Evolutionary conservation across 768 basidiomycete species (phyloP).

Genomic region (Cyathus striatus): DNA sequence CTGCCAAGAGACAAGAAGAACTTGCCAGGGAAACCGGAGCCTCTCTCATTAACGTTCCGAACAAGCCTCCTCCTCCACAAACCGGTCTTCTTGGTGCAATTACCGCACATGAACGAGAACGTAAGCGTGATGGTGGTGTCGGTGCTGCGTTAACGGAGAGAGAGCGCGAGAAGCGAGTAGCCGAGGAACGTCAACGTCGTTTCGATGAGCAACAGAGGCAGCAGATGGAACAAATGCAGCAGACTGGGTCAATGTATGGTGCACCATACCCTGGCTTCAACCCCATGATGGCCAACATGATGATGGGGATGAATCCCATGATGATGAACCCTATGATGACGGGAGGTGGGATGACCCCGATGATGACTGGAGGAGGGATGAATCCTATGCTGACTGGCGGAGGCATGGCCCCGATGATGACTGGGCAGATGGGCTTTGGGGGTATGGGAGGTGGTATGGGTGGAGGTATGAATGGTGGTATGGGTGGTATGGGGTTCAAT

Average conservation of each 20-base stretch:
- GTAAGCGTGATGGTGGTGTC: slow-evolving; percentile 91
- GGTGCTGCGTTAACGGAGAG: slow-evolving; percentile 94
- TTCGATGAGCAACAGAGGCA: slow-evolving; percentile 87
- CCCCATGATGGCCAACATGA: slow-evolving; percentile 73
- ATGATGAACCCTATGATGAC: slow-evolving; percentile 48
- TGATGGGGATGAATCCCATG: slow-evolving; percentile 50
- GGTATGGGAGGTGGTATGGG: too few relatives aligned
- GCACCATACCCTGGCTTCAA: slow-evolving; percentile 48
- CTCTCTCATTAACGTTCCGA: slow-evolving; percentile 92
- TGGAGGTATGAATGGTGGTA: too few relatives aligned
- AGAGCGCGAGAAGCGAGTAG: slow-evolving; percentile 87
- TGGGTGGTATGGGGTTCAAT: slow-evolving; percentile 44
- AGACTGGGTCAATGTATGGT: slow-evolving; percentile 69
- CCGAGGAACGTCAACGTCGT: slow-evolving; percentile 90
- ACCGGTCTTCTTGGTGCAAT: slow-evolving; percentile 95
- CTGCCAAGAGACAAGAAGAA: slow-evolving; percentile 93
- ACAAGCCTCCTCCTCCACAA: slow-evolving; percentile 92
- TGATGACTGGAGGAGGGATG: slow-evolving; percentile 39
- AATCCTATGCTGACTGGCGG: slow-evolving; percentile 32
- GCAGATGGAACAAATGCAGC: slow-evolving; percentile 88
- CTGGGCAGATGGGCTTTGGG: slow-evolving; percentile 44
- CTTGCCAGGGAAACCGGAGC: slow-evolving; percentile 87
- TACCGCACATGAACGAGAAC: slow-evolving; percentile 89
- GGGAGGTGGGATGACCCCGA: slow-evolving; percentile 34
- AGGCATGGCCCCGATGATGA: slow-evolving; percentile 42